Evolutionary conservation across 73 alveolate genomes (phyloP).

Genomic region (Symbiodinium pilosum): DNA sequence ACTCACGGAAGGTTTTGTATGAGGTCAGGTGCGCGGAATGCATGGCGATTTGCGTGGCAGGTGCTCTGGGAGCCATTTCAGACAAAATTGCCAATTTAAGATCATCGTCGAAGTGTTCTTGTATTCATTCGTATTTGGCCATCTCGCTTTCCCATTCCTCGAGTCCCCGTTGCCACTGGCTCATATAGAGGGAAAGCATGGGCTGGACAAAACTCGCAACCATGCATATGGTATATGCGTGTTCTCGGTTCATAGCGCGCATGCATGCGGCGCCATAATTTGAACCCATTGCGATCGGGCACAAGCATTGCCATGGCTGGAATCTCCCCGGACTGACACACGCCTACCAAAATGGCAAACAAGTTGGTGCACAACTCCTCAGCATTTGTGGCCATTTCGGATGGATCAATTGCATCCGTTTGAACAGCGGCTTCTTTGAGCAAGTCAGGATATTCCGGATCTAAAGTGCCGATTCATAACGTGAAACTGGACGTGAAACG

Average conservation of each 20-base stretch:
- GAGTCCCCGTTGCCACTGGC: conserved; percentile 2
- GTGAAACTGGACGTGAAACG: conserved; percentile 1
- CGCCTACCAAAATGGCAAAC: not conserved
- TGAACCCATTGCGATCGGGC: not conserved
- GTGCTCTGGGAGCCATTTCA: not conserved
- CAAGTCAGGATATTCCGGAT: conserved; percentile 18
- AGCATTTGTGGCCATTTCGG: not conserved
- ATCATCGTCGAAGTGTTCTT: not conserved
- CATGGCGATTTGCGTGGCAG: not conserved
- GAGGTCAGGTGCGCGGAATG: not conserved
- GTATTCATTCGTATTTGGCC: conserved; percentile 2
- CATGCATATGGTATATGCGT: conserved; percentile 6
- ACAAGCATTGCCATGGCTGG: conserved; percentile 30
- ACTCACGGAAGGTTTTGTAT: not conserved
- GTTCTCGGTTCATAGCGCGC: conserved; percentile 25
- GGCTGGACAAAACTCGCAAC: not conserved
- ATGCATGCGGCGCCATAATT: conserved; percentile 37
- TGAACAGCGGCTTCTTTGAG: not conserved
- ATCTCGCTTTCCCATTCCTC: conserved; percentile 33
- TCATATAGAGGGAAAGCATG: not conserved
- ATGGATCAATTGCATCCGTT: not conserved
- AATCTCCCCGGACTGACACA: conserved; percentile 18
- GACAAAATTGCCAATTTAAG: conserved; percentile 18
- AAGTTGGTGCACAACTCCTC: conserved; percentile 25
- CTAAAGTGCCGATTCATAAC: conserved; percentile 15